Base-by-base conservation (phyloP, 148 eudicot genomes). In the Rhododendron vialii region DNA sequence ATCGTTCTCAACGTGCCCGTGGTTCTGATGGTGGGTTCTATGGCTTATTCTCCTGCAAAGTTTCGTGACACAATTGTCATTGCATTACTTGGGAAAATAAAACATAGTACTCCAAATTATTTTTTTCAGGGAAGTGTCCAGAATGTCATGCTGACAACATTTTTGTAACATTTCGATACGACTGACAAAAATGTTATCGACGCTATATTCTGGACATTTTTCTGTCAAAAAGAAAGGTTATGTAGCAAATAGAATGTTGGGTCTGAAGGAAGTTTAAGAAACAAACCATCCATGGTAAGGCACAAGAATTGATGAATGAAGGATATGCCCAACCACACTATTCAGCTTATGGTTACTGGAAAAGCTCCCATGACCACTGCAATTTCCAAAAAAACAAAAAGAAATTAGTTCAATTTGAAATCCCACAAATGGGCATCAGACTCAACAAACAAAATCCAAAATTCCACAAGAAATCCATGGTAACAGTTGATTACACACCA, bases 281-380 rank as follows among this genome's bases (percentile, higher is more conserved):
- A 81, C 89, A 69, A 77, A 92, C 94, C 94, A 91, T 88, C 94
- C 94, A 90, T 92, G 94, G 84, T 91, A 92, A 38, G 94, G 94
- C 45, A 92, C 94, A 24, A 92, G 92, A 36, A 92, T 92, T 80
- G 91, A 90, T 26, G 94, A 92, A 88, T 92, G 94, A 47, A 91
- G 92, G 57, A 92, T 55, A 86, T 92, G 94, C 45, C 94, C 94
- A 79, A 89, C 91, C 24, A 92, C 89, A 84, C 89, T 92, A 43
- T 92, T 91, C 81, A 92, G 75, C 57, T 84, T 89, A 7, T 71
- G 77, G 86, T 86, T 88, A 67, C 87, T 91, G 5, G 93, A 92
- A 80, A 92, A 92, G 81, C 94, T 92, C 63, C 94, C 94, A 88
- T 91, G 94, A 1, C 93, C 93, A 88, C 94, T 92, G 87, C 84